Evolutionary conservation across 176 grass and related monocot species (phyloP).

Genomic region (Paspalum vaginatum): DNA sequence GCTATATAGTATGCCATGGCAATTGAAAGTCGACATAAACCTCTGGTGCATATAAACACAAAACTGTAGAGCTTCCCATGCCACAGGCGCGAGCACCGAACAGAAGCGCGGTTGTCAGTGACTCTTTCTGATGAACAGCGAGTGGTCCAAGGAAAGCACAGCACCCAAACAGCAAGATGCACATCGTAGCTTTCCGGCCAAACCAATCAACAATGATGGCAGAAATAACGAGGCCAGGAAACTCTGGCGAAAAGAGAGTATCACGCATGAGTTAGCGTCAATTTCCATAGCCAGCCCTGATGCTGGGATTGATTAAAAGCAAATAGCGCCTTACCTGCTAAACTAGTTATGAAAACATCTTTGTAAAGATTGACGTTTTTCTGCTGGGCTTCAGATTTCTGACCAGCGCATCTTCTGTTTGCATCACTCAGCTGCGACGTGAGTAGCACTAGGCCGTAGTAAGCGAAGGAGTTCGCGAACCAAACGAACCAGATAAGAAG

Average conservation of each 20-base stretch:
- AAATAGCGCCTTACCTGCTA: conserved; percentile 52
- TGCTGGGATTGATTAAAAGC: neutral
- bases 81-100: conserved; percentile 72
- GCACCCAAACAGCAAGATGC: conserved; percentile 59
- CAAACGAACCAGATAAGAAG: conserved; percentile 84
- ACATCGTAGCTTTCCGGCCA: conserved; percentile 73
- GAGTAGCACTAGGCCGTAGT: conserved; percentile 81
- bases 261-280: neutral
- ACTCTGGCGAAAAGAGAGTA: conserved; percentile 43
- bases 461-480: conserved; percentile 85
- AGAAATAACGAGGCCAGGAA: conserved; percentile 69
- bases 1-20: neutral
- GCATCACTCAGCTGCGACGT: conserved; percentile 59
- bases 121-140: conserved; percentile 60
- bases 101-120: conserved; percentile 60
- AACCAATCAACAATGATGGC: conserved; percentile 63
- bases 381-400: conserved; percentile 8
- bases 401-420: conserved; percentile 53
- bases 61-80: conserved; percentile 59
- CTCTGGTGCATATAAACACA: conserved; percentile 74
- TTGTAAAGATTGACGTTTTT: conserved; percentile 56
- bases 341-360: conserved; percentile 75
- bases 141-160: conserved; percentile 66
- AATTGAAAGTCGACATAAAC: conserved; percentile 35
- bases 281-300: neutral